Evolutionary conservation across 257 asterid species (phyloP), one percentile per base, ranked within the genome.

Genomic region (Scutellaria baicalensis): DNA sequence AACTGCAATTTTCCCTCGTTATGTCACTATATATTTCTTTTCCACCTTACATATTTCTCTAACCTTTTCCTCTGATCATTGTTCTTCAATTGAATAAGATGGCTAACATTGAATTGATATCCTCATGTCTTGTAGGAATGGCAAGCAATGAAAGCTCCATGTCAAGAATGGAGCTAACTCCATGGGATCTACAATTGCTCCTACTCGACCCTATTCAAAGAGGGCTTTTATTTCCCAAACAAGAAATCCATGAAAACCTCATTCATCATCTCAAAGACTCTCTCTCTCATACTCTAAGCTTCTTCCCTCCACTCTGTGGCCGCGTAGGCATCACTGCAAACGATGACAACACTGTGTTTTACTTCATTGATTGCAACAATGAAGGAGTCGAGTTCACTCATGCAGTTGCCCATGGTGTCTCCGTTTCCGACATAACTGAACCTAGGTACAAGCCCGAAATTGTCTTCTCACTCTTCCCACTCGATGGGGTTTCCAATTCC

Each of bases 231-330:
- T 68, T 68, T 17, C 35, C 11, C 50, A 66, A 71, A 8, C 81
- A 70, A 6, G 12, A 23, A 20, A 6, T 64, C 45, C 23, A 20
- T 8, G 43, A 64, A 14, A 31, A 20, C 59, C 12, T 78, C 31
- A 56, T 79, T 40, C 10, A 76, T 7, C 79, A 68, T 74, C 88
- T 89, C 21, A 82, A 82, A 55, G 21, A 21, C 45, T 72, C 90
- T 18, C 89, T 86, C 59, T 75, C 88, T 13, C 75, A 59, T 1
- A 33, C 88, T 0, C 83, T 89, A 1, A 58, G 43, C 64, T 82
- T 73, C 81, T 88, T 84, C 16, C 84, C 89, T 21, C 88, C 83
- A 0, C 83, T 86, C 36, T 83, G 83, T 5, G 96, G 93, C 51
- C 91, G 88, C 59, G 44, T 86, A 8, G 75, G 70, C 40, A 23